Conservation (phyloP, 192 early-diverging fungal genomes). For the Entomortierella beljakovae region DNA sequence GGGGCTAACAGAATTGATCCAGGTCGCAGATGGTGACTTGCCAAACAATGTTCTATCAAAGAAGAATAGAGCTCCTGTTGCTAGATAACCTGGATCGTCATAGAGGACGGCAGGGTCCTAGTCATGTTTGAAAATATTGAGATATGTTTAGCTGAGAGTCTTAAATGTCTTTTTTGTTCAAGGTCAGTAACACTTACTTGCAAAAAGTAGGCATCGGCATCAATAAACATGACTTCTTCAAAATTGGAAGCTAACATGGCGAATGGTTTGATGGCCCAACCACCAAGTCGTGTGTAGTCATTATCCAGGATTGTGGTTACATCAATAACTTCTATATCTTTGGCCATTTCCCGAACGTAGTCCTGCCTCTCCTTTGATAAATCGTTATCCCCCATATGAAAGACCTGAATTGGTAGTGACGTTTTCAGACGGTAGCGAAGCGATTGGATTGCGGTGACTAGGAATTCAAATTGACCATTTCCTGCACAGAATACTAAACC, state of each 20-base stretch:
- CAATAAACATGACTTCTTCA: conserved; percentile 73
- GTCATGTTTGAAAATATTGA: not conserved
- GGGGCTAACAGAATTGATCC: conserved; percentile 63
- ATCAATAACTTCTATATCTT: conserved; percentile 52
- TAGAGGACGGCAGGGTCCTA: conserved; percentile 67
- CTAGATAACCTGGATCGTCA: conserved; percentile 54
- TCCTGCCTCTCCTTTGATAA: conserved; percentile 41
- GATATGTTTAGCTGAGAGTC: no score
- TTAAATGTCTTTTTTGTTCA: no score
- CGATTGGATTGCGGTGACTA: conserved; percentile 53
- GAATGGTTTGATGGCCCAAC: conserved; percentile 82
- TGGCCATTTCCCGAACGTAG: conserved; percentile 38
- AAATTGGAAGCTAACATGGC: conserved; percentile 71
- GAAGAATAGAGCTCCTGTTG: conserved; percentile 69
- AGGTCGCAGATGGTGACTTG: conserved; percentile 34
- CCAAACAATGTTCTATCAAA: conserved; percentile 68
- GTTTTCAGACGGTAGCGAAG: conserved; percentile 49
- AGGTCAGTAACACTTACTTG: conserved; percentile 35
- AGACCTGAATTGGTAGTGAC: conserved; percentile 71
- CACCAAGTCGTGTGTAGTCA: conserved; percentile 56
- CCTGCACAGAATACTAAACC: conserved; percentile 65
- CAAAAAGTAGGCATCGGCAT: conserved; percentile 77
- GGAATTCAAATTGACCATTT: conserved; percentile 55
- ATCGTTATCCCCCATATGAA: conserved; percentile 64
- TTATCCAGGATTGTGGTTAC: conserved; percentile 58